phyloP scores from a whole-genome alignment of 345 rosid genomes.

The Luvunga scandens region DNA sequence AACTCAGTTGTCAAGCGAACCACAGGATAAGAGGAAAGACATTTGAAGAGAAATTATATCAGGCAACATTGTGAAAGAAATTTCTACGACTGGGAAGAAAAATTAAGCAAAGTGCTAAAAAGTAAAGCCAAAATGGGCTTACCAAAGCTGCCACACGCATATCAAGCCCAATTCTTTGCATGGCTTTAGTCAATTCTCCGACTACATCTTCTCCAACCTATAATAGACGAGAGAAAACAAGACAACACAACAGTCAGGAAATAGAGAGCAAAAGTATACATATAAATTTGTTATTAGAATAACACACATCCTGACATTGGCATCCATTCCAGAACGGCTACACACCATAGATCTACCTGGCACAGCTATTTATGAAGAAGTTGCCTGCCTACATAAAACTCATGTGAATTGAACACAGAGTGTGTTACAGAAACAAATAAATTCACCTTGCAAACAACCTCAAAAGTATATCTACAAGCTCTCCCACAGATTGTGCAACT shows the following conservation, averaged over 20 bases:
- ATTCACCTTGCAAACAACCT: not conserved
- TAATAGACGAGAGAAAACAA: slow-evolving; percentile 3
- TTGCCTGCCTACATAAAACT: not conserved
- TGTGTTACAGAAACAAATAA: not conserved
- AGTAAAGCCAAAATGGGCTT: slow-evolving; percentile 16
- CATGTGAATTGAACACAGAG: not conserved
- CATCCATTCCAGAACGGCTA: not conserved
- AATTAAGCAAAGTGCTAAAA: not conserved
- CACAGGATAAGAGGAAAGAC: not conserved
- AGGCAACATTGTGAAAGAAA: not conserved
- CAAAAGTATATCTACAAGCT: not conserved
- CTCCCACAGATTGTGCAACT: not conserved
- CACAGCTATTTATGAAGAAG: not conserved
- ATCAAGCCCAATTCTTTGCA: slow-evolving; percentile 75
- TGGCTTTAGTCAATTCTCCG: slow-evolving; percentile 67
- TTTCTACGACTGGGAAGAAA: not conserved
- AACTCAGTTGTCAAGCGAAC: slow-evolving; percentile 3
- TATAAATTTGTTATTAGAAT: not conserved
- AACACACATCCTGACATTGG: not conserved
- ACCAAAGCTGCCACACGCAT: slow-evolving; percentile 89
- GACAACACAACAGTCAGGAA: slow-evolving; percentile 4
- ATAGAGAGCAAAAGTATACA: not conserved
- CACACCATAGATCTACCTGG: not conserved
- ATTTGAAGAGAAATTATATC: not conserved
- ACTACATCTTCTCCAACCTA: slow-evolving; percentile 92